These are phyloP conservation scores for Hypsizygus marmoreus DNA, from an alignment of 768 basidiomycete genomes.

Conservation along the genomic window DNA sequence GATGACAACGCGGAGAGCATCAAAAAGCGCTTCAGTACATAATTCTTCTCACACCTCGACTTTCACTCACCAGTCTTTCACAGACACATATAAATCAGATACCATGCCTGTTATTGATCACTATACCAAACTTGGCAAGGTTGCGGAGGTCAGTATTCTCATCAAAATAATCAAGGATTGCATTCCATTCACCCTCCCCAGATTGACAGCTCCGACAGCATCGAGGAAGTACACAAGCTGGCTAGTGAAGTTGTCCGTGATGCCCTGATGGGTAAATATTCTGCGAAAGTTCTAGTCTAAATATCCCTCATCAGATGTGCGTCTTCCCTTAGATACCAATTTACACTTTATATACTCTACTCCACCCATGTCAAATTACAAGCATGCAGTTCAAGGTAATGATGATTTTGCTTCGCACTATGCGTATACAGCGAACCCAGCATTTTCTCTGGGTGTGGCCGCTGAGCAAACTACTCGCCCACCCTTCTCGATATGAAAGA, in stretches of 20 bases:
- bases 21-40: slow-evolving; percentile 92
- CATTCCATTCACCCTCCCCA: slow-evolving; percentile 25
- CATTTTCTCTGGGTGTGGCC: slow-evolving; percentile 32
- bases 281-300: slow-evolving; percentile 8
- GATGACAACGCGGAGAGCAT: slow-evolving; percentile 96
- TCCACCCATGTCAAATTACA: too few relatives aligned
- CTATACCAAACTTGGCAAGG: slow-evolving; percentile 67
- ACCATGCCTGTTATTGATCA: slow-evolving; percentile 94
- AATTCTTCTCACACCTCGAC: neutral
- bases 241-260: slow-evolving; percentile 52
- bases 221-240: slow-evolving; percentile 22
- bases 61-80: neutral
- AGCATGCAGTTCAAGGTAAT: slow-evolving; percentile 10
- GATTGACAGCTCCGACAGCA: slow-evolving; percentile 62
- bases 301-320: neutral
- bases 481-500: slow-evolving; percentile 60
- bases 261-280: slow-evolving; percentile 22
- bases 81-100: slow-evolving; percentile 82
- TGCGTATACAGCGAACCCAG: slow-evolving; percentile 50
- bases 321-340: neutral
- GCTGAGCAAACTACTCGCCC: slow-evolving; percentile 59
- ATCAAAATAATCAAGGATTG: neutral
- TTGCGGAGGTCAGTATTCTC: slow-evolving; percentile 65
- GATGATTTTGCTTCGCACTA: too few relatives aligned
- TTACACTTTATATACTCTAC: neutral